Evolutionary conservation across 2,329 filamentous ascomycete species (phyloP).

Genomic region (Fusarium sp.): DNA sequence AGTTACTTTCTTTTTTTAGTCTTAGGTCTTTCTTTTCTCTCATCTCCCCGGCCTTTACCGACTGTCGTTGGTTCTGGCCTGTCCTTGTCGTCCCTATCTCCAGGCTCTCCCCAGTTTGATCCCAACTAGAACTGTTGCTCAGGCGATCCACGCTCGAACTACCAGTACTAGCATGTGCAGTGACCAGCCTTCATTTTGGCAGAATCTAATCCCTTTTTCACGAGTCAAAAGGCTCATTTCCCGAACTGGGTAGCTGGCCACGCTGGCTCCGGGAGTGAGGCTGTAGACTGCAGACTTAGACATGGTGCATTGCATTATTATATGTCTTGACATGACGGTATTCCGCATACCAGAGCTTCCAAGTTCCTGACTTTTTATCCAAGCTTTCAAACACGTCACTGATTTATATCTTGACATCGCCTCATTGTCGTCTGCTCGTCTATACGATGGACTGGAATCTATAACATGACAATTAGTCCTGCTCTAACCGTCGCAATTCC

Average conservation of each 20-base stretch:
- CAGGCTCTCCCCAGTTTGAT: conserved; percentile 32
- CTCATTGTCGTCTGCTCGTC: conserved; percentile 5
- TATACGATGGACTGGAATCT: conserved; percentile 11
- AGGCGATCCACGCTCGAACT: conserved; percentile 39
- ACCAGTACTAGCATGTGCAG: conserved; percentile 32
- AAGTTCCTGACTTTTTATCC: conserved; percentile 24
- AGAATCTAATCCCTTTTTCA: conserved; percentile 12
- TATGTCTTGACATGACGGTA: conserved; percentile 39
- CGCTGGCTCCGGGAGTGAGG: conserved; percentile 37
- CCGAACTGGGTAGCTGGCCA: conserved; percentile 32
- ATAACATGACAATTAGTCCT: not conserved
- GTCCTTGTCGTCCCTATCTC: conserved; percentile 26
- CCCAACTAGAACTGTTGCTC: conserved; percentile 34
- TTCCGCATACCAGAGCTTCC: conserved; percentile 36
- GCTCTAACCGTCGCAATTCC: not conserved
- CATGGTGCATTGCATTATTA: conserved; percentile 27
- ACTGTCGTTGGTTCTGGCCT: conserved; percentile 26
- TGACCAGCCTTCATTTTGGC: conserved; percentile 29
- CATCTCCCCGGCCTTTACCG: conserved; percentile 19
- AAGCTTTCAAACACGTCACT: conserved; percentile 22
- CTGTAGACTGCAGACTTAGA: conserved; percentile 29
- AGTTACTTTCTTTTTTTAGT: conserved; percentile 18
- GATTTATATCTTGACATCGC: conserved; percentile 8
- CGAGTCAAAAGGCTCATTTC: conserved; percentile 44
- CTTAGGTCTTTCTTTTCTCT: conserved; percentile 4